Evolutionary conservation across 495 filamentous ascomycete genomes (phyloP), one percentile per base, ranked within the genome.

Genomic region (Aspergillus mulundensis): DNA sequence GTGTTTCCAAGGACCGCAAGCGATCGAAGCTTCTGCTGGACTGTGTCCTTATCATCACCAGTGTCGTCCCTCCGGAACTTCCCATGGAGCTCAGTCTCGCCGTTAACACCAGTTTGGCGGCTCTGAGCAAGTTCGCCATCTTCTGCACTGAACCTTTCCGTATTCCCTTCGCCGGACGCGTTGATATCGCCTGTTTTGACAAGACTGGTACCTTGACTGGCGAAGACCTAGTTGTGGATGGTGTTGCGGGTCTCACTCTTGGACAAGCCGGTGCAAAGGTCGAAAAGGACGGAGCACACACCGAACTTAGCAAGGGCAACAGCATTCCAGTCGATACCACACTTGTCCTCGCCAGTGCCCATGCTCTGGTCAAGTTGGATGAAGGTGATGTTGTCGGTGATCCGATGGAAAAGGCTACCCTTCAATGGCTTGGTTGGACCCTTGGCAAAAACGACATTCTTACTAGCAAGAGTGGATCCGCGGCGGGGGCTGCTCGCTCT

Each of bases 81-180:
- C 94, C 94, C 15, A 99, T 99, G 94, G 94, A 97, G 67, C 83
- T 99, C 20, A 95, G 88, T 72, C 76, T 99, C 54, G 94, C 94
- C 53, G 94, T 99, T 65, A 99, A 99, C 73, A 97, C 94, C n/a
- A 95, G 90, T 82, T 75, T 99, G 67, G 90, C 95, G 36, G 93
- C 94, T 14, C 77, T 99, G 32, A 94, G 91, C 71, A 91, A 90
- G 65, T 94, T 84, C 63, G 94, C 94, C 19, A 97, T 99, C 66
- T 99, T 95, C 77, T 99, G 94, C 68, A 99, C 94, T 7, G 94
- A 99, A 69, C 94, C 94, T 32, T 99, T 99, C 83, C 84, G 94
- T n/a, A 99, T 99, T 70, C 94, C 94, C 0, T 97, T 89, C 57
- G 94, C 95, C 60, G 94, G 94, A 36, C 87, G 94, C 54, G 88